These are phyloP conservation scores for Tolypocladium inflatum DNA, from an alignment of 2,329 filamentous ascomycete species.

Conservation along the genomic window DNA sequence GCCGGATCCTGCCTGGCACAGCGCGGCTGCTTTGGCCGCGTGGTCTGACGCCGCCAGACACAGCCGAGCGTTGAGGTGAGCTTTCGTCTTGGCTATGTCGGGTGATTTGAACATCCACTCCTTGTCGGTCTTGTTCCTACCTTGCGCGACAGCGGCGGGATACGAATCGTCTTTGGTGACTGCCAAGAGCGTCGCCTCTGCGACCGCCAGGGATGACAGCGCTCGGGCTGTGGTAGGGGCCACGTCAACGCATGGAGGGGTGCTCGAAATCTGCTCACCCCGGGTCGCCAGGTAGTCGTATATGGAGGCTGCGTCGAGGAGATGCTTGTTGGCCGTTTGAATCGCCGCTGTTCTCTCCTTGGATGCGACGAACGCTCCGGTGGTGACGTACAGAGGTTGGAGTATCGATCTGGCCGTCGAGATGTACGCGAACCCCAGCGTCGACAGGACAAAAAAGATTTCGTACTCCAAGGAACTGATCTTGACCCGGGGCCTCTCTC, in stretches of 20 bases:
- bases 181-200: constrained; percentile 82
- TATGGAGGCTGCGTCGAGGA: constrained; percentile 70
- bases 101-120: constrained; percentile 97
- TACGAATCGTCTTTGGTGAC: constrained; percentile 95
- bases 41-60: constrained; percentile 86
- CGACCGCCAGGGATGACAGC: constrained; percentile 59
- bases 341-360: constrained; percentile 64
- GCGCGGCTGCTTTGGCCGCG: constrained; percentile 58
- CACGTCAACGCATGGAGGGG: constrained; percentile 43
- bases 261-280: constrained; percentile 30
- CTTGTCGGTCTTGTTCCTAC: constrained; percentile 70
- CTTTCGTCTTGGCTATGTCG: constrained; percentile 78
- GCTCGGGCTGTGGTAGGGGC: constrained; percentile 42
- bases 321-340: constrained; percentile 62
- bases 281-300: constrained; percentile 61
- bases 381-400: constrained; percentile 61
- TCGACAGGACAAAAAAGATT: constrained; percentile 67
- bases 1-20: constrained; percentile 31
- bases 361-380: constrained; percentile 46
- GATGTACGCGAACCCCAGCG: constrained; percentile 65
- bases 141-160: constrained; percentile 69
- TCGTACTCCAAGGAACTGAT: constrained; percentile 74
- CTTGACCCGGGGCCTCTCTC: constrained; percentile 56
- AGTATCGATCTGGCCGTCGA: constrained; percentile 64
- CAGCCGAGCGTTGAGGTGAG: constrained; percentile 76